Base-by-base conservation (phyloP, 352 stramenopile genomes). In the Globisporangium solare region DNA sequence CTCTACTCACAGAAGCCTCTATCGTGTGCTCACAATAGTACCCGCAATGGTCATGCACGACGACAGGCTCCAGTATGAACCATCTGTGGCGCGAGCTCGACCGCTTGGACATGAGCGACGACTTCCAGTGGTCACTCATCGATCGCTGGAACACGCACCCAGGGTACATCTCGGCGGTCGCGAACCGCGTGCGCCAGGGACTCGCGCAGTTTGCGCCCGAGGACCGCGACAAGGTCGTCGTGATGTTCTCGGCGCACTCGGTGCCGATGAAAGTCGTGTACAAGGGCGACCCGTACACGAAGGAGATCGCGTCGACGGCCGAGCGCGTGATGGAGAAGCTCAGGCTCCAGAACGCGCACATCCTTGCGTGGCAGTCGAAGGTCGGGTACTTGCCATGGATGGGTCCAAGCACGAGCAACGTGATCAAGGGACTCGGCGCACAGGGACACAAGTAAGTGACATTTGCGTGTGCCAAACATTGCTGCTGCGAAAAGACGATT, bases 341-440 rank as follows among this genome's bases (percentile, higher is more conserved):
- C 18, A 70, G 72, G 13, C 41, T 80, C 32, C 74, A 74, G 48
- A 96, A 95, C 57, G 66, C 70, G 56, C 83, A 97, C 65, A 89
- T 95, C 55, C 71, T 98, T 0, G 97, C 86, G 67, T 99, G 98
- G 83, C 97, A 99, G 78, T 98, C 86, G 50, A 94, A 98, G 60
- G 97, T 99, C 14, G 97, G 97, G 18, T 98, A 97, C 51, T 79
- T 99, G 59, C 94, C 98, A 65, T 99, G 97, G 97, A 92, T 99
- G 67, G 80, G 89, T 47, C 97, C 97, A 6, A 98, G 98, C 74
- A 99, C 97, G 12, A 97, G 97, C 68, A 84, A 96, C 57, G 94
- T 97, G 35, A 81, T 99, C 59, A 83, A 96, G 51, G 82, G 91
- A 6, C 83, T 99, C 31, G 97, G 86, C 39, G 58, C 83, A 47